These are phyloP conservation scores for Neocatenulostroma microsporum DNA, from an alignment of 2,329 filamentous ascomycete genomes.

Conservation along the genomic window DNA sequence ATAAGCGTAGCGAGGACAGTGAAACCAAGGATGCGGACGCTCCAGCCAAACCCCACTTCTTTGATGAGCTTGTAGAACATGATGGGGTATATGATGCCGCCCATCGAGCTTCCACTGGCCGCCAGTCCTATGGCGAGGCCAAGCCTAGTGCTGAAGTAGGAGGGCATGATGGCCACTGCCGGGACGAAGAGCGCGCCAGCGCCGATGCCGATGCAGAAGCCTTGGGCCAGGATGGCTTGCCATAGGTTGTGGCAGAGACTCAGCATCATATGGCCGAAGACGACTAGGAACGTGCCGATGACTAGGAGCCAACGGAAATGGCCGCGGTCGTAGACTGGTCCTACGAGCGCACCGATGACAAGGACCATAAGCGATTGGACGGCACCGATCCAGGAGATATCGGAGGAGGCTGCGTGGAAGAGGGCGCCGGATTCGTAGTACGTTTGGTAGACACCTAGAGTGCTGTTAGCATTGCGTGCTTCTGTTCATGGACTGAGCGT, in stretches of 20 bases:
- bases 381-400: conserved; percentile 45
- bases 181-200: conserved; percentile 39
- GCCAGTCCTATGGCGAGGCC: conserved; percentile 41
- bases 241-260: conserved; percentile 40
- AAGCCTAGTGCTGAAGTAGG: conserved; percentile 41
- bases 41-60: conserved; percentile 26
- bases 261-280: conserved; percentile 46
- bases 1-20: conserved; percentile 26
- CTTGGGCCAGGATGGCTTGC: conserved; percentile 44
- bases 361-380: conserved; percentile 44
- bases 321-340: conserved; percentile 43
- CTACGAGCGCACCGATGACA: conserved; percentile 38
- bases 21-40: conserved; percentile 26
- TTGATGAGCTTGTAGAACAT: conserved; percentile 28
- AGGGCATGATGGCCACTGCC: conserved; percentile 40
- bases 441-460: conserved; percentile 34
- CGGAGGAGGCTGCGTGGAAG: conserved; percentile 30
- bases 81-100: conserved; percentile 30
- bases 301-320: conserved; percentile 39
- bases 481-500: background rate
- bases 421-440: conserved; percentile 41
- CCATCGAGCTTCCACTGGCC: conserved; percentile 37
- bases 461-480: background rate
- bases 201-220: conserved; percentile 42
- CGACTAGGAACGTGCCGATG: conserved; percentile 37